Percentiles rank a stretch among this genome's conserved stretches.
phyloP scores from a whole-genome alignment of 805 yeast genomes.

The Dipodascus albidus region DNA sequence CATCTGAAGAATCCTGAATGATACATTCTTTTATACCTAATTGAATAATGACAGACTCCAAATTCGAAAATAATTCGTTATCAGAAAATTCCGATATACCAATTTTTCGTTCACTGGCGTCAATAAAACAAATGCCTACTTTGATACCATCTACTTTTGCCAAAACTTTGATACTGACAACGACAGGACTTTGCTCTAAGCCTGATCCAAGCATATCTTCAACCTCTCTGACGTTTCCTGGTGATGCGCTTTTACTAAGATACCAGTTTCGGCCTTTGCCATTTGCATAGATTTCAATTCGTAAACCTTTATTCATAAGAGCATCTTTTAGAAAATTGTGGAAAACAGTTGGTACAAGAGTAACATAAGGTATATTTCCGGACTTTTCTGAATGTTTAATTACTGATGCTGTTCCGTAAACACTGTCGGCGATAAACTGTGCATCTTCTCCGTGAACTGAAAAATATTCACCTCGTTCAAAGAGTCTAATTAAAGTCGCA shows the following conservation, averaged over 20 bases:
- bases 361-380: slow-evolving; percentile 48
- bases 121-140: slow-evolving; percentile 73
- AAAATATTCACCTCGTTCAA: slow-evolving; percentile 75
- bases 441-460: slow-evolving; percentile 71
- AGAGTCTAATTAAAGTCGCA: slow-evolving; percentile 41
- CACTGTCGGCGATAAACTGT: slow-evolving; percentile 63
- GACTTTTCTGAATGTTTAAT: slow-evolving; percentile 40
- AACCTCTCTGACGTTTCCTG: slow-evolving; percentile 75
- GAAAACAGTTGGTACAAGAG: slow-evolving; percentile 68
- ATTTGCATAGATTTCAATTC: slow-evolving; percentile 69
- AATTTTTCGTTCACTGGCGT: slow-evolving; percentile 52
- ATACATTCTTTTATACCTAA: slow-evolving; percentile 81
- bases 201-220: slow-evolving; percentile 53
- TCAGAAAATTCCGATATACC: slow-evolving; percentile 76
- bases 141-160: slow-evolving; percentile 33
- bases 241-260: slow-evolving; percentile 55
- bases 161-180: slow-evolving; percentile 39
- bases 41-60: slow-evolving; percentile 80
- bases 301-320: slow-evolving; percentile 58
- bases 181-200: slow-evolving; percentile 39
- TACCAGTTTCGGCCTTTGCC: slow-evolving; percentile 36
- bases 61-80: slow-evolving; percentile 74
- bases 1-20: slow-evolving; percentile 37
- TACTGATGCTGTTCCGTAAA: slow-evolving; percentile 77
- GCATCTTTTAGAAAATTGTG: slow-evolving; percentile 51